Base-by-base conservation (phyloP, 1,139 yeast genomes). In the Martiniozyma asiatica region DNA sequence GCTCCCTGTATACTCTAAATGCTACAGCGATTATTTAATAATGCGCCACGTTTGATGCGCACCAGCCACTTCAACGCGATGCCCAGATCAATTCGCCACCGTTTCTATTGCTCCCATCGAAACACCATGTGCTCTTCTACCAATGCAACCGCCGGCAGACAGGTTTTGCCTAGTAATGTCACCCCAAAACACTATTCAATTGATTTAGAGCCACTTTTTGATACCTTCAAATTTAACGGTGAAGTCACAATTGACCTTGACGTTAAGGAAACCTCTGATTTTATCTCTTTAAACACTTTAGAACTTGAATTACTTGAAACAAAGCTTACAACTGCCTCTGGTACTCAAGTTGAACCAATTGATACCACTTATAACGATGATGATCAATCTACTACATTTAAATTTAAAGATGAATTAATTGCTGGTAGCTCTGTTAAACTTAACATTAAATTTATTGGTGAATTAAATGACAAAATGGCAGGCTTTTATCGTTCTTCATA, bases 401-500 rank as follows among this genome's bases (percentile, higher is more conserved):
- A 61, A 35, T 73, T 82, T 44, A 54, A 56, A 11, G 66, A 70
- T 26, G 12, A 25, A 5, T 49, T 56, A 8, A 52, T 54, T 24
- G 74, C 69, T 21, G 46, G 40, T n/a, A 40, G 44, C 13, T 23
- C 36, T 13, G 45, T 40, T 19, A 34, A 45, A 9, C 57, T 66
- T 14, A 50, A 58, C 22, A 51, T 71, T 27, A 51, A 55, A 22
- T 73, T 66, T 41, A 41, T 48, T 22, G 81, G 73, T 27, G 54
- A 56, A 24, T 58, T 74, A 41, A 74, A 72, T 49, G 65, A 66
- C 39, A 69, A 74, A 50, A 80, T 82, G 94, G 80, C 89, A 22
- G 94, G 94, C n/a, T 82, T 84, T 58, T 84, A 84, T 60, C 71
- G 89, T 48, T 80, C 93, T 5, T 68, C 73, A 23, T 82, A 82